Evolutionary conservation across 2,329 filamentous ascomycete species (phyloP), one percentile per base, ranked within the genome.

Genomic region (Colletotrichum incanum): DNA sequence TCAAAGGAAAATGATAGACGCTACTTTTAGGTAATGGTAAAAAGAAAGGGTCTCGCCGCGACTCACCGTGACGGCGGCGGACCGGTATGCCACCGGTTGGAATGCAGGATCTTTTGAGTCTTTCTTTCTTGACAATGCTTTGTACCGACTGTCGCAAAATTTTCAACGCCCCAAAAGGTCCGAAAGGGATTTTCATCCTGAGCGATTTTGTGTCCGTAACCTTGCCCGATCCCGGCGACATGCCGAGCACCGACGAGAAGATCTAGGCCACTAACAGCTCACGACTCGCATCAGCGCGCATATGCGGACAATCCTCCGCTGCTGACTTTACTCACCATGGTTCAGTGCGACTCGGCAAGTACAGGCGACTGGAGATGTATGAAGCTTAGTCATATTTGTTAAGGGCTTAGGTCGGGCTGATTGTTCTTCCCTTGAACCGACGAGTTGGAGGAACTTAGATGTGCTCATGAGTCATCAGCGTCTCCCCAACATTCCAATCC

Each of bases 171-270:
- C 28, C 47, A 60, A 61, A 28, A 67, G 47, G 63, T 39, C 55
- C 55, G 47, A 60, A 67, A 49, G 23, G 8, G 23, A 55, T 59
- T n/a, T 45, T 45, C 52, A 26, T 41, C 11, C 18, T 70, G 63
- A 71, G 67, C 67, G 63, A 67, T 67, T 71, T 68, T 65, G 23
- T 37, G 26, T 45, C 26, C 20, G 28, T 55, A 50, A 52, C 41
- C 8, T 47, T 47, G 39, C 62, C 39, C 23, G 31, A 67, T 23
- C 37, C 6, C 34, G 63, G 63, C 54, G 59, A 18, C 23, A 45
- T 55, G 47, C 63, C 63, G 62, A 67, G 54, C 31, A 18, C 39
- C 47, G 54, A 63, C 23, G 28, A 49, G 39, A 18, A 31, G 55
- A 41, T 52, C 67, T 49, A 34, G 63, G 45, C 66, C 67, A 20